Conservation (phyloP, 257 asterid genomes). For the Capsicum rhomboideum region DNA sequence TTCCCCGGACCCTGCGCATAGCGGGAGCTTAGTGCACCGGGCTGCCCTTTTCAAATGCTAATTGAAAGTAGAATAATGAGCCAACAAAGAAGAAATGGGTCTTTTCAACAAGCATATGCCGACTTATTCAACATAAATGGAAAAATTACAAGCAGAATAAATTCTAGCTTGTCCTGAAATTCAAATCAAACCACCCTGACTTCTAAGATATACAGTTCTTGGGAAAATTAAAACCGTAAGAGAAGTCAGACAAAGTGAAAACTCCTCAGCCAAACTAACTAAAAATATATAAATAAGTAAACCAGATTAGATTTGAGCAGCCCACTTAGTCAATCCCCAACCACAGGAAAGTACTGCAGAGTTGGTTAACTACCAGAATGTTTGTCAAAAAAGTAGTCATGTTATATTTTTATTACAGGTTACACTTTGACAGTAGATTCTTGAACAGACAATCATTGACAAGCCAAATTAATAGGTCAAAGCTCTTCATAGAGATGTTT, state of each 20-base stretch:
- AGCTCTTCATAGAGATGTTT: not conserved
- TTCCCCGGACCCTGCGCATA: no score
- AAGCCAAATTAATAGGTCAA: not conserved
- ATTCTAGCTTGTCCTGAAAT: not conserved
- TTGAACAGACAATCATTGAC: not conserved
- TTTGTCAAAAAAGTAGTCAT: not conserved
- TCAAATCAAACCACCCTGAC: not conserved
- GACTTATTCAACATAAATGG: not conserved
- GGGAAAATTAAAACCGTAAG: not conserved
- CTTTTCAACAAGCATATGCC: not conserved
- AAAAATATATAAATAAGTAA: not conserved
- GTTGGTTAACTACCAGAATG: not conserved
- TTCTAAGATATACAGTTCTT: not conserved
- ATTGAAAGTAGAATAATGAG: not conserved
- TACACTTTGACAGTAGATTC: not conserved
- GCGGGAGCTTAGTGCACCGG: no score
- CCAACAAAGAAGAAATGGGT: not conserved
- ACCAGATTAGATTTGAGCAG: not conserved
- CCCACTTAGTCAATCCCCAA: not conserved
- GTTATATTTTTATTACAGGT: not conserved
- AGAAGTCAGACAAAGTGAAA: not conserved
- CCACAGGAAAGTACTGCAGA: not conserved
- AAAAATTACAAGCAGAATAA: not conserved
- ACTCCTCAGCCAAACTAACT: not conserved
- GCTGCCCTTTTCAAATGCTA: no score